These are phyloP conservation scores for Diddensiella transvaalensis DNA, from an alignment of 805 yeast species.

Conservation along the genomic window DNA sequence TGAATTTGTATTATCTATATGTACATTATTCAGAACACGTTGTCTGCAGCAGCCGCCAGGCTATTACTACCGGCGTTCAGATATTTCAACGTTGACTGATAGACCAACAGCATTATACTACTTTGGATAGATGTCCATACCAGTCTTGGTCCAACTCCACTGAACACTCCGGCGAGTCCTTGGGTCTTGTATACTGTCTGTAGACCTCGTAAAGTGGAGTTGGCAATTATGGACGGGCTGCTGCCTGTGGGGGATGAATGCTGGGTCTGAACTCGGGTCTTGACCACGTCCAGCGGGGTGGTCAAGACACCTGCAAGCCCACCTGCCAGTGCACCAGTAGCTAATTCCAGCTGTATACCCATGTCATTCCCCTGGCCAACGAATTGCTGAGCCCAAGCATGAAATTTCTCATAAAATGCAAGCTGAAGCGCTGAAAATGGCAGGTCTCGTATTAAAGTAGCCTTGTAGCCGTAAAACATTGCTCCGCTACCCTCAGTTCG, in stretches of 20 bases:
- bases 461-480: slow-evolving; percentile 87
- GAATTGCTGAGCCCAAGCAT: slow-evolving; percentile 32
- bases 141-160: slow-evolving; percentile 95
- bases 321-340: slow-evolving; percentile 95
- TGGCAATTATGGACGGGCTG: slow-evolving; percentile 28
- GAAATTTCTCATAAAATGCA: slow-evolving; percentile 82
- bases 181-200: slow-evolving; percentile 60
- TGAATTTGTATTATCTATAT: too few species aligned
- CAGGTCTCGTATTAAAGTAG: slow-evolving; percentile 85
- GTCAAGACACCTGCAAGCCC: slow-evolving; percentile 93
- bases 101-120: slow-evolving; percentile 84
- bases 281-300: slow-evolving; percentile 90
- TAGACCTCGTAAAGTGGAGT: slow-evolving; percentile 51
- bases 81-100: slow-evolving; percentile 67
- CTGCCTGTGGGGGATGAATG: slow-evolving; percentile 8
- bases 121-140: slow-evolving; percentile 97
- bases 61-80: too few species aligned
- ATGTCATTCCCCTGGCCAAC: slow-evolving; percentile 31
- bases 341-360: slow-evolving; percentile 52
- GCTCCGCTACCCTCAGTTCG: slow-evolving; percentile 70
- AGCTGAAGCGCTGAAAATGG: slow-evolving; percentile 96
- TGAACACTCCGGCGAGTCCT: slow-evolving; percentile 75
- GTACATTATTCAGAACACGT: too few species aligned
- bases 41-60: too few species aligned
- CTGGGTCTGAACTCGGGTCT: slow-evolving; percentile 92